Evolutionary conservation across 2,329 filamentous ascomycete species (phyloP).

Genomic region (Dothistroma septosporum): DNA sequence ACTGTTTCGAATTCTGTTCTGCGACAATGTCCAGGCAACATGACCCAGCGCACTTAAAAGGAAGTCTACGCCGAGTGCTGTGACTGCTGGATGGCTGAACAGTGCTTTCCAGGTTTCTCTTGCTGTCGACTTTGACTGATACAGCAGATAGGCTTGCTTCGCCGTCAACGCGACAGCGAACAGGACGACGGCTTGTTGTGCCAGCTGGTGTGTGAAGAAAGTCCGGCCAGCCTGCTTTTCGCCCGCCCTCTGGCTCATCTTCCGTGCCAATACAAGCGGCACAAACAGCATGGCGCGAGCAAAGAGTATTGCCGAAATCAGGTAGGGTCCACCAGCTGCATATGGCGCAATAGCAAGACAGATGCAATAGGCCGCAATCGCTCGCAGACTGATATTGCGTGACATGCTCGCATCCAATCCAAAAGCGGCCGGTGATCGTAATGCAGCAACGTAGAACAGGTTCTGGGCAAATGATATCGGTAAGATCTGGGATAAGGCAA

Average conservation of each 20-base stretch:
- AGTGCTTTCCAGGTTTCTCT: conserved; percentile 16
- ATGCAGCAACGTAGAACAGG: conserved; percentile 33
- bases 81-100: conserved; percentile 32
- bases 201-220: conserved; percentile 9
- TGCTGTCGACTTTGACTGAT: background rate
- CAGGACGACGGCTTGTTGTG: conserved; percentile 9
- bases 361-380: conserved; percentile 15
- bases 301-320: conserved; percentile 25
- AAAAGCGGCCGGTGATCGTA: conserved; percentile 11
- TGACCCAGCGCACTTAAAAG: conserved; percentile 23
- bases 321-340: background rate
- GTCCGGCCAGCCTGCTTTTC: background rate
- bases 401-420: background rate
- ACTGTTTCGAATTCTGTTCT: background rate
- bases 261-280: conserved; percentile 19
- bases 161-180: conserved; percentile 11
- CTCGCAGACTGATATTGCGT: background rate
- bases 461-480: conserved; percentile 35
- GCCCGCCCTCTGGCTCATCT: background rate
- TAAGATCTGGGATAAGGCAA: conserved; percentile 34
- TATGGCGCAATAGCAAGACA: conserved; percentile 17
- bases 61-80: conserved; percentile 30
- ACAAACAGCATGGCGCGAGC: conserved; percentile 24
- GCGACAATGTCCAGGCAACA: conserved; percentile 13
- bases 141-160: conserved; percentile 4